These are phyloP conservation scores for Umbelopsis sp. DNA, from an alignment of 192 early-diverging fungal species.

Conservation along the genomic window DNA sequence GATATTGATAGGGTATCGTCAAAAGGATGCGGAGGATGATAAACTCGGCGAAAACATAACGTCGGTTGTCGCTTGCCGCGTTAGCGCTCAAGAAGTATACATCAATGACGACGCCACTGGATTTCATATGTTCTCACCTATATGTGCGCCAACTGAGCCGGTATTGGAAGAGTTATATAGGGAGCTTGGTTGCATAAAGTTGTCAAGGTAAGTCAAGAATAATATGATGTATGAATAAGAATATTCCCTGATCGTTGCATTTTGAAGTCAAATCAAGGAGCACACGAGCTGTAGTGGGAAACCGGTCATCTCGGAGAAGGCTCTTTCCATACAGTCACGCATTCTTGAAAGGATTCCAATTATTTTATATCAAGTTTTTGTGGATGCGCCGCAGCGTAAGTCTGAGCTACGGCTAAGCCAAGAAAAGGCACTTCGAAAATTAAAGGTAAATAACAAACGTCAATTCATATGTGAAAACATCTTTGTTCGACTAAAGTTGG, in stretches of 20 bases:
- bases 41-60: slow-evolving; percentile 33
- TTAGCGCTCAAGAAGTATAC: slow-evolving; percentile 70
- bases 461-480: background rate
- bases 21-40: slow-evolving; percentile 18
- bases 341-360: slow-evolving; percentile 80
- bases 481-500: background rate
- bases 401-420: slow-evolving; percentile 51
- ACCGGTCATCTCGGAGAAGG: slow-evolving; percentile 24
- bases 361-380: slow-evolving; percentile 54
- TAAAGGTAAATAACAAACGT: slow-evolving; percentile 53
- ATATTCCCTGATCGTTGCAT: background rate
- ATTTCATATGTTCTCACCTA: slow-evolving; percentile 73
- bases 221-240: background rate
- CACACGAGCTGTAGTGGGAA: slow-evolving; percentile 50
- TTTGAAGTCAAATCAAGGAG: slow-evolving; percentile 47
- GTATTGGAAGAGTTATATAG: slow-evolving; percentile 72
- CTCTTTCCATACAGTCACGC: slow-evolving; percentile 57
- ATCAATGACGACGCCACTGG: slow-evolving; percentile 79
- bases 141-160: slow-evolving; percentile 72
- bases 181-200: slow-evolving; percentile 65
- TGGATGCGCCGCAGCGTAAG: slow-evolving; percentile 60
- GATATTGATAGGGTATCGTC: slow-evolving; percentile 62
- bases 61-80: slow-evolving; percentile 65
- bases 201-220: slow-evolving; percentile 59
- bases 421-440: slow-evolving; percentile 56